phyloP scores from a whole-genome alignment of 306 rosid species.

The Lithocarpus polystachyus region DNA sequence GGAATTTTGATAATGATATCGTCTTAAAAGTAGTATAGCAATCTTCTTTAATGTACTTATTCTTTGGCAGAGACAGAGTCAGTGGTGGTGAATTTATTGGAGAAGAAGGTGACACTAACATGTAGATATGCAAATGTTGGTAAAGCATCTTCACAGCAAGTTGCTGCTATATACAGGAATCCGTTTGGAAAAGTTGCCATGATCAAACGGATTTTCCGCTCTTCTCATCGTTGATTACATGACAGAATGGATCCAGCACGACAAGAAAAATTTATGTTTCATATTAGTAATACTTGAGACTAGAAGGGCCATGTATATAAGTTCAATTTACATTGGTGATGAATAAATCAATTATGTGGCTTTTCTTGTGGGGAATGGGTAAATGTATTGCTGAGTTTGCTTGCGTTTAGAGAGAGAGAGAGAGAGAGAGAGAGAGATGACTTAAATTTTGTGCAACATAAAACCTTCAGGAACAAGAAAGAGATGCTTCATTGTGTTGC shows the following conservation, averaged over 20 bases:
- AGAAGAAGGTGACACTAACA: constrained; percentile 65
- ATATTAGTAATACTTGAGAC: constrained; percentile 9
- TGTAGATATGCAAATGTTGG: constrained; percentile 41
- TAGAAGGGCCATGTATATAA: constrained; percentile 26
- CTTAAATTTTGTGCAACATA: not conserved
- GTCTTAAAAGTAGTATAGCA: not conserved
- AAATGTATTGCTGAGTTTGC: not conserved
- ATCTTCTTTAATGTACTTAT: not conserved
- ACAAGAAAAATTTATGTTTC: not conserved
- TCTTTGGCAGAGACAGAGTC: constrained; percentile 64
- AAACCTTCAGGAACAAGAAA: constrained; percentile 29
- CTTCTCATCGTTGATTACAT: constrained; percentile 26
- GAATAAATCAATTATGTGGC: not conserved
- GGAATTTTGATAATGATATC: not conserved
- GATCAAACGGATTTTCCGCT: constrained; percentile 44
- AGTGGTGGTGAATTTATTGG: constrained; percentile 57
- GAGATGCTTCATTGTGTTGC: constrained; percentile 25
- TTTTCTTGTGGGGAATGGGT: no score
- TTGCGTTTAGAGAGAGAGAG: not conserved
- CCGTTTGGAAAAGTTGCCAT: constrained; percentile 44
- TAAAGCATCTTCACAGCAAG: constrained; percentile 28
- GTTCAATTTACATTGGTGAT: not conserved
- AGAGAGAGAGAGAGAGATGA: not conserved
- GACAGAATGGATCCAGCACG: not conserved
- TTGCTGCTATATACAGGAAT: constrained; percentile 30